Base-by-base conservation (phyloP, 768 basidiomycete genomes). In the Infundibulicybe gibba region DNA sequence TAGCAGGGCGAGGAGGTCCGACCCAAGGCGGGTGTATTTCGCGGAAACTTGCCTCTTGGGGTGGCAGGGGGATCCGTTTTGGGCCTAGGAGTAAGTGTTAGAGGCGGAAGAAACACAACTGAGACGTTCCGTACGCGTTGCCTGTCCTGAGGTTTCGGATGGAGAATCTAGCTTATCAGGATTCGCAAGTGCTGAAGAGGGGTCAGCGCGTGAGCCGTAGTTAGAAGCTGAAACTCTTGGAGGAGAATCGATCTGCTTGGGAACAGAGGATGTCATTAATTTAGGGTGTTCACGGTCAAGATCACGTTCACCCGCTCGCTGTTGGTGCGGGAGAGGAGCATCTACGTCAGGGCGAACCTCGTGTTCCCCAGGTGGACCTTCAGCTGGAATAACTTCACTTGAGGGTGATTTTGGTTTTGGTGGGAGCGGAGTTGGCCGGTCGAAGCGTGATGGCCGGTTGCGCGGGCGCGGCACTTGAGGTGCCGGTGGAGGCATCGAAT, bases 51-150 rank as follows among this genome's bases (percentile, higher is more conserved):
- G 61, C 56, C 4, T 55, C 52, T 56, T 79, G 77, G 10, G 76
- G 69, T 2, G 75, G 75, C 10, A 79, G 60, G 0, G 76, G 77
- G 1, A 51, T 56, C 44, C 77, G 64, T 50, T 62, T 69, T 13
- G 65, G 72, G 59, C 63, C 67, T 72, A 59, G 43, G 51, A 41
- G 47, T 19, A 46, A 41, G 10, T 45, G 12, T n/a, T 13, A 14
- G 40, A 16, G 47, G 45, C 43, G 46, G 8, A 38, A 38, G 17
- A 38, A 10, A 38, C 35, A 38, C 35, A 38, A 4, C 4, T 14
- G 45, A 49, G 54, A 61, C 49, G 44, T 49, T 56, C 68, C 67
- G 59, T 65, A 70, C 66, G 65, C 61, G 63, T 45, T 45, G 45
- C 40, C 45, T 54, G 57, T 43, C 51, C 58, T 25, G 54, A 46